Conservation (phyloP, 108 stramenopile genomes). For the Cyclostephanos tholiformis region DNA sequence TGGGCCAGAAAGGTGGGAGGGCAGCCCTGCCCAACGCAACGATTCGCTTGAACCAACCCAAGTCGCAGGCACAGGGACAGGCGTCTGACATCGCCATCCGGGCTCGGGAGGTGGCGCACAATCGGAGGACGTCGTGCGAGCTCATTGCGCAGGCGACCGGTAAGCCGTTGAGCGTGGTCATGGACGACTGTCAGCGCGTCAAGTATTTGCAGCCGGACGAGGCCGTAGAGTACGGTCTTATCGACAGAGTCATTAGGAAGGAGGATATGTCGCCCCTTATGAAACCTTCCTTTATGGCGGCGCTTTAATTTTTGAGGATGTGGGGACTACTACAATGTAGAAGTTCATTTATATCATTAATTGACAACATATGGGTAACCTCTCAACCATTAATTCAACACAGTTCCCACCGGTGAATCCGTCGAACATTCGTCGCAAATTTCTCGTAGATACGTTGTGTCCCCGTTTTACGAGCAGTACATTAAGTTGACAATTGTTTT, state of each 20-base stretch:
- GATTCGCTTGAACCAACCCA: conserved; percentile 95
- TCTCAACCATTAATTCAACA: too few relatives aligned
- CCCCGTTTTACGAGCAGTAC: conserved; percentile 39
- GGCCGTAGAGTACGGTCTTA: conserved; percentile 95
- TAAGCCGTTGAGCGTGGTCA: conserved; percentile 88
- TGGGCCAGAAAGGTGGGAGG: conserved; percentile 92
- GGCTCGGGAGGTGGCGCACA: conserved; percentile 90
- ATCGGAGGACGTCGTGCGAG: conserved; percentile 88
- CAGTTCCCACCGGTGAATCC: conserved; percentile 54
- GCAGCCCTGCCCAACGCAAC: conserved; percentile 94
- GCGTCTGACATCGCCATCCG: conserved; percentile 97
- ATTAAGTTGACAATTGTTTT: too few relatives aligned
- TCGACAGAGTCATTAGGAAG: conserved; percentile 90
- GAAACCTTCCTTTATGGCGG: conserved; percentile 78
- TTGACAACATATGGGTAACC: conserved; percentile 23
- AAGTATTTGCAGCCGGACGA: conserved; percentile 97
- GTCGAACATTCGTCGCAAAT: conserved; percentile 49
- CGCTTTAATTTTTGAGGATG: conserved; percentile 32
- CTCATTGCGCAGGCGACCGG: conserved; percentile 91
- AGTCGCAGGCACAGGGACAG: conserved; percentile 91
- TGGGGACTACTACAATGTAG: background rate
- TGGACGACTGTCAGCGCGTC: conserved; percentile 89
- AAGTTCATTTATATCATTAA: background rate
- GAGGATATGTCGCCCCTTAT: conserved; percentile 65
- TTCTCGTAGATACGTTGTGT: too few relatives aligned